Evolutionary conservation across 805 yeast species (phyloP).

Genomic region (Lipomyces yamanashiensis): DNA sequence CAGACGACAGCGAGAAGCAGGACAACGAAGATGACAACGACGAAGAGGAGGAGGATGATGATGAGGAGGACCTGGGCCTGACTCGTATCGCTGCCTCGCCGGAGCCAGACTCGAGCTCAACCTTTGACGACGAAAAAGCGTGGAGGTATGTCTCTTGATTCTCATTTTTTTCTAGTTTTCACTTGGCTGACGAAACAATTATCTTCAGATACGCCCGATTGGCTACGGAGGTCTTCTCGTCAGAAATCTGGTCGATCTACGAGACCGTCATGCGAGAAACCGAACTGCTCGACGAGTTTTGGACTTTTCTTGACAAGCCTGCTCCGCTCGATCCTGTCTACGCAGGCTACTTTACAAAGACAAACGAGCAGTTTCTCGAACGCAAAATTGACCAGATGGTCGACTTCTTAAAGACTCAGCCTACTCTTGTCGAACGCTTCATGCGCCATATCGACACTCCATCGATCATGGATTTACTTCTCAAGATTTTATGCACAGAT

Average conservation of each 20-base stretch:
- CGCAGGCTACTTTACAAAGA: slow-evolving; percentile 88
- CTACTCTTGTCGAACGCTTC: slow-evolving; percentile 75
- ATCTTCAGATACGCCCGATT: slow-evolving; percentile 54
- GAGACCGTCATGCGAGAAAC: slow-evolving; percentile 83
- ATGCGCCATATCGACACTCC: slow-evolving; percentile 89
- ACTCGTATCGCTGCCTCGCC: slow-evolving; percentile 38
- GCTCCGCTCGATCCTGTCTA: slow-evolving; percentile 72
- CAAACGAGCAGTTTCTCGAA: slow-evolving; percentile 86
- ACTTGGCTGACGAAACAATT: not conserved
- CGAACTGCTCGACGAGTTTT: slow-evolving; percentile 66
- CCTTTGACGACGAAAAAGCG: slow-evolving; percentile 42
- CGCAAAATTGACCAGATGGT: slow-evolving; percentile 77
- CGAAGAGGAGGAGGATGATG: slow-evolving; percentile 22
- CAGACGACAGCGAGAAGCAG: slow-evolving; percentile 3
- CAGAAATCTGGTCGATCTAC: slow-evolving; percentile 92
- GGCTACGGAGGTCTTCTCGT: slow-evolving; percentile 86
- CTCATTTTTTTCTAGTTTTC: not conserved
- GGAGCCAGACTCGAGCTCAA: slow-evolving; percentile 33
- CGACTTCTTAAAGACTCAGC: slow-evolving; percentile 68
- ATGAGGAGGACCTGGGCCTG: slow-evolving; percentile 34
- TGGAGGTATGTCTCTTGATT: slow-evolving; percentile 17
- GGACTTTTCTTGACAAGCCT: slow-evolving; percentile 76
- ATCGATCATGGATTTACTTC: slow-evolving; percentile 87
- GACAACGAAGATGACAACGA: slow-evolving; percentile 37
- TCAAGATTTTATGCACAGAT: slow-evolving; percentile 90